Percentiles rank a stretch among this genome's conserved stretches.
Evolutionary conservation across 2,329 filamentous ascomycete genomes (phyloP).

Genomic region (Sporothrix protearum): DNA sequence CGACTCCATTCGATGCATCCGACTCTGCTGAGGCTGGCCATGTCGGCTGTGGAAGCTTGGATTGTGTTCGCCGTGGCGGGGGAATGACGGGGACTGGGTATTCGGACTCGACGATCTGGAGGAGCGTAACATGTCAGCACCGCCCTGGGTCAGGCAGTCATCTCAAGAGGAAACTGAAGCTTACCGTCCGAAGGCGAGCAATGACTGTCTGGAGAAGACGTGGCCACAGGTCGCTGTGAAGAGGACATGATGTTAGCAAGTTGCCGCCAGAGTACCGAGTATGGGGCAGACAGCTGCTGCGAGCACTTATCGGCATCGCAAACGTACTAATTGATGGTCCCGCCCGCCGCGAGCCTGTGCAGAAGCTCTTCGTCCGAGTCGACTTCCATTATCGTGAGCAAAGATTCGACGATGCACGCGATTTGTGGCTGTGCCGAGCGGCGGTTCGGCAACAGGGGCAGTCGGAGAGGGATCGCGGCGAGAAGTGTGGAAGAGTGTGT

Average conservation of each 20-base stretch:
- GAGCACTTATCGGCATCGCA: constrained; percentile 32
- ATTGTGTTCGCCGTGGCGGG: constrained; percentile 42
- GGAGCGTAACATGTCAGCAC: neutral
- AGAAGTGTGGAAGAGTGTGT: too few species aligned
- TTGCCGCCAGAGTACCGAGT: neutral
- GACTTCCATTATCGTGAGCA: constrained; percentile 47
- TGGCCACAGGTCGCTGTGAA: constrained; percentile 64
- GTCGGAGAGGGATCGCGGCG: neutral
- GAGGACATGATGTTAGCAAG: constrained; percentile 15
- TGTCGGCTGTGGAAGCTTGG: constrained; percentile 45
- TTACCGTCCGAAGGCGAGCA: constrained; percentile 62
- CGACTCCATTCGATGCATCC: constrained; percentile 33
- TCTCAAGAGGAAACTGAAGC: constrained; percentile 23
- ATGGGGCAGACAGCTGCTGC: neutral
- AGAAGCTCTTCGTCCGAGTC: constrained; percentile 52
- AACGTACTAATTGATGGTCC: constrained; percentile 53
- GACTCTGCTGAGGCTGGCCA: constrained; percentile 38
- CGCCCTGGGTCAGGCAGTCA: constrained; percentile 1
- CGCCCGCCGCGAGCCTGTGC: constrained; percentile 48
- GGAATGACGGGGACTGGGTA: constrained; percentile 68
- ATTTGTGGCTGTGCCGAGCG: neutral
- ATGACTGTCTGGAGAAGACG: constrained; percentile 62
- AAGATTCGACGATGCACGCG: neutral
- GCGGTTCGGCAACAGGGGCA: neutral
- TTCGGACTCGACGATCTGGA: constrained; percentile 68